Conservation (phyloP, 2,329 filamentous ascomycete genomes). For the Monosporascus sp. region DNA sequence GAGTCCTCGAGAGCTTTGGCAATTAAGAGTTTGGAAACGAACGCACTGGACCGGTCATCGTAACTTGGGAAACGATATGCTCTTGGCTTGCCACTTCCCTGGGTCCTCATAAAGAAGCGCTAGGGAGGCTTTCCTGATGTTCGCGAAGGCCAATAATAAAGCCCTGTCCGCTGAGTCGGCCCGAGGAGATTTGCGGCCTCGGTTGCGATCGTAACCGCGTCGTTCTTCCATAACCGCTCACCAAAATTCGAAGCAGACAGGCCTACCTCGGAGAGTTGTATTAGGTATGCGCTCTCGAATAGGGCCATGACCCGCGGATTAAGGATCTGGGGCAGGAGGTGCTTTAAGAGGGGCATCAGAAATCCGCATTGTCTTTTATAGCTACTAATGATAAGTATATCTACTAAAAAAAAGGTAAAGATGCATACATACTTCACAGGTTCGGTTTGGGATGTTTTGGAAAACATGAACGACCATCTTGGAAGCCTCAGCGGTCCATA, state of each 20-base stretch:
- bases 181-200: not conserved
- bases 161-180: not conserved
- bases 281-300: not conserved
- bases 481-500: not conserved
- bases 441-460: not conserved
- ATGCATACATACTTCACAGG: not conserved
- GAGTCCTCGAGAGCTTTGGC: not conserved
- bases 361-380: not conserved
- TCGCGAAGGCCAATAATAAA: conserved; percentile 1
- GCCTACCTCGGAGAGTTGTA: conserved; percentile 3
- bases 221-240: conserved; percentile 3
- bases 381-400: not conserved
- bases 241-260: conserved; percentile 6
- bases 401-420: not conserved
- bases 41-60: not conserved
- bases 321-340: not conserved
- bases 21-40: not conserved
- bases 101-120: not conserved
- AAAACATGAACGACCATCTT: not conserved
- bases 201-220: not conserved
- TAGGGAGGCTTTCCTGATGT: not conserved
- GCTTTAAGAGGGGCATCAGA: not conserved
- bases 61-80: not conserved
- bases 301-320: not conserved
- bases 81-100: not conserved